Conservation (phyloP, 225 moss, liverwort and hornwort species). For the Pseudoscleropodium purum region DNA sequence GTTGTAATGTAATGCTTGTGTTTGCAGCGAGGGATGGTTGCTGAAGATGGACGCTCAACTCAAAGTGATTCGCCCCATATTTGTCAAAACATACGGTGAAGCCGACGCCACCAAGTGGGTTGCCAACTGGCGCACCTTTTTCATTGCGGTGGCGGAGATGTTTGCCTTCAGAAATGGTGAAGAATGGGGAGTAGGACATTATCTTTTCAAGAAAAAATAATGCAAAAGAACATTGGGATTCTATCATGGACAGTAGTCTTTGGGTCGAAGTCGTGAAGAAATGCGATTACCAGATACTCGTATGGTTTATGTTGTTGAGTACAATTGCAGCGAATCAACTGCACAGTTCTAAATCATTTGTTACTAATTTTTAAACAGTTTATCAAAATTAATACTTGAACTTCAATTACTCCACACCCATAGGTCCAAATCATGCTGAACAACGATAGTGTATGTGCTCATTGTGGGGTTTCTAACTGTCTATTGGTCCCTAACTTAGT, state of each 20-base stretch:
- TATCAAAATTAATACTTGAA: neutral
- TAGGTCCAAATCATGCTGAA: neutral
- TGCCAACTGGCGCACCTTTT: conserved; percentile 94
- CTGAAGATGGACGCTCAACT: conserved; percentile 77
- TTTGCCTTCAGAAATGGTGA: conserved; percentile 76
- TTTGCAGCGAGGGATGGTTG: conserved; percentile 79
- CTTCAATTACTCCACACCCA: neutral
- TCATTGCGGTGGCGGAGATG: conserved; percentile 94
- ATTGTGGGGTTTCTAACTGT: neutral
- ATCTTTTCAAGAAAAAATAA: conserved; percentile 65
- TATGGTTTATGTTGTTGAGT: neutral
- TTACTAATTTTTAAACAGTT: too few relatives aligned
- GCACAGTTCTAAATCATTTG: neutral
- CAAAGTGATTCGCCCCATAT: conserved; percentile 45
- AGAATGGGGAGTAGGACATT: conserved; percentile 81
- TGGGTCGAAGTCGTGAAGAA: neutral
- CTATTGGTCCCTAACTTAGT: neutral
- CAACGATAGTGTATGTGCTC: neutral
- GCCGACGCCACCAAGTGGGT: conserved; percentile 70
- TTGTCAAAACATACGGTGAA: conserved; percentile 65
- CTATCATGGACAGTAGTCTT: neutral
- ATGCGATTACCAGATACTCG: neutral
- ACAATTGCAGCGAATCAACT: neutral
- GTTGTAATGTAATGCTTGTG: neutral
- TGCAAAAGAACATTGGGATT: neutral